Conservation (phyloP, 2,329 filamentous ascomycete genomes). For the Ophiostoma sp. region DNA sequence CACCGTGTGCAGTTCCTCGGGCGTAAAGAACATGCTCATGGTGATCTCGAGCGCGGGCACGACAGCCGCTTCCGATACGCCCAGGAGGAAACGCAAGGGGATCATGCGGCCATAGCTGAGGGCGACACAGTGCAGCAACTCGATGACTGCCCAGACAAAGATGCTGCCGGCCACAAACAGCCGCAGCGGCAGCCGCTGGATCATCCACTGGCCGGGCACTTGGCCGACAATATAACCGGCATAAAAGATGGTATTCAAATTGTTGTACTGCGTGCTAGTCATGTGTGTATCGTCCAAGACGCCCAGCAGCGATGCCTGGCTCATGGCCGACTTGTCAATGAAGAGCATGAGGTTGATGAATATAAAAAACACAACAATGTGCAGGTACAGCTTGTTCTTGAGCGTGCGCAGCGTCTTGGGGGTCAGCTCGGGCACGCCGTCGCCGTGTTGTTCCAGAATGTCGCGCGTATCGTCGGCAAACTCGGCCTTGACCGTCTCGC, state of each 20-base stretch:
- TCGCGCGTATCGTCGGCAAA: slow-evolving; percentile 10
- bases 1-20: slow-evolving; percentile 38
- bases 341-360: slow-evolving; percentile 42
- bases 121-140: slow-evolving; percentile 43
- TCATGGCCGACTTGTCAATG: slow-evolving; percentile 44
- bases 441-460: slow-evolving; percentile 3
- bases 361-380: slow-evolving; percentile 38
- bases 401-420: slow-evolving; percentile 12
- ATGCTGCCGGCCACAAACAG: slow-evolving; percentile 39
- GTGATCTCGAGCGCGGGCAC: slow-evolving; percentile 46
- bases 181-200: slow-evolving; percentile 43
- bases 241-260: slow-evolving; percentile 45
- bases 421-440: background rate
- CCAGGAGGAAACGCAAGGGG: slow-evolving; percentile 41
- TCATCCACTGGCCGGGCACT: slow-evolving; percentile 43
- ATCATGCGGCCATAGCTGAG: slow-evolving; percentile 40
- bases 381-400: slow-evolving; percentile 37
- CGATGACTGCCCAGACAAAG: slow-evolving; percentile 40
- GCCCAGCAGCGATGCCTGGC: slow-evolving; percentile 44
- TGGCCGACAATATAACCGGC: slow-evolving; percentile 42
- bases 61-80: slow-evolving; percentile 31
- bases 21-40: slow-evolving; percentile 44
- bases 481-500: slow-evolving; percentile 9
- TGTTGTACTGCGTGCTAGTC: slow-evolving; percentile 42
- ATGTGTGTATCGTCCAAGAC: slow-evolving; percentile 45